These are phyloP conservation scores for Seiridium unicorne DNA, from an alignment of 2,329 filamentous ascomycete genomes.

Conservation along the genomic window DNA sequence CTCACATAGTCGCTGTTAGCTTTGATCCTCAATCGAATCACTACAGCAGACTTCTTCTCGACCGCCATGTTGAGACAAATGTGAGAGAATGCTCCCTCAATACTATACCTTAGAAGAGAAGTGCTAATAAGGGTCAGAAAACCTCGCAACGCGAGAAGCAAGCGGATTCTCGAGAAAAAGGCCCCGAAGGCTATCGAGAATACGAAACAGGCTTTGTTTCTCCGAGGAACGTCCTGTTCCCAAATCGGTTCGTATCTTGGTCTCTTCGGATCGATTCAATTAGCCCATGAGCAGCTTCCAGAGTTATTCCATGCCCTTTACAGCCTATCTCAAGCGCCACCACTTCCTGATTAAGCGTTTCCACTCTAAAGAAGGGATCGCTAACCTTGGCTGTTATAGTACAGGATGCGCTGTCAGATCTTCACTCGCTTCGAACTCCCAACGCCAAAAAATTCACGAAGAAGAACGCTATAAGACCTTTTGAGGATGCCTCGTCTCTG, in stretches of 20 bases:
- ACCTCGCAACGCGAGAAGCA: slow-evolving; percentile 77
- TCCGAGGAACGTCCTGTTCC: slow-evolving; percentile 79
- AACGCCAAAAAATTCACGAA: slow-evolving; percentile 89
- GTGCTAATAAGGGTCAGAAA: slow-evolving; percentile 38
- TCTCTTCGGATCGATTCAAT: too few relatives aligned
- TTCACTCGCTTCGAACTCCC: slow-evolving; percentile 54
- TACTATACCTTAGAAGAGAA: background rate
- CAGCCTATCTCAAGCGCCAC: too few relatives aligned
- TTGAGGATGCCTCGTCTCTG: slow-evolving; percentile 82
- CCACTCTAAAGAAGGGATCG: too few relatives aligned
- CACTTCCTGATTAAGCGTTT: too few relatives aligned
- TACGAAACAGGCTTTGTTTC: slow-evolving; percentile 84
- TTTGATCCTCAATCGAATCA: background rate
- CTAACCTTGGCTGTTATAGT: slow-evolving; percentile 31
- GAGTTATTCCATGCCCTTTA: too few relatives aligned
- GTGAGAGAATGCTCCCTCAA: background rate
- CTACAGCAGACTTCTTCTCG: background rate
- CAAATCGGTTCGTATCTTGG: slow-evolving; percentile 45
- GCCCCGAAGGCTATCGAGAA: slow-evolving; percentile 88
- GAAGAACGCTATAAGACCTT: slow-evolving; percentile 36
- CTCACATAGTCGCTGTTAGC: too few relatives aligned
- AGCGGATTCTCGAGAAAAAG: slow-evolving; percentile 90
- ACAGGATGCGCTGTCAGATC: slow-evolving; percentile 80
- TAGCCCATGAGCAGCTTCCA: too few relatives aligned
- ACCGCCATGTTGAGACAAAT: slow-evolving; percentile 11